Evolutionary conservation across 768 basidiomycete species (phyloP).

Genomic region (Lactarius hatsudake): DNA sequence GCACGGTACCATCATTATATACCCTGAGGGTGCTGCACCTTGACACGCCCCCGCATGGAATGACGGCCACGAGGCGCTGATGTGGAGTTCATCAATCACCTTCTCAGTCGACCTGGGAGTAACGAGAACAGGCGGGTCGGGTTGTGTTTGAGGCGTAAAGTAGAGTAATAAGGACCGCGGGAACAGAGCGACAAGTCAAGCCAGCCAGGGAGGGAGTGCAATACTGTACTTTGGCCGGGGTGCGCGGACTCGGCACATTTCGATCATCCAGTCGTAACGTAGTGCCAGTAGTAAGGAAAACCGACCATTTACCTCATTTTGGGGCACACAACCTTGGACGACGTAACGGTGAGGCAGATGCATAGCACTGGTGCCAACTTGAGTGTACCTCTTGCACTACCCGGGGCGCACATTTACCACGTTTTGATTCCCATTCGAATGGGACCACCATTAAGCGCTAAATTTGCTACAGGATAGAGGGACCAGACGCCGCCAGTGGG

Average conservation of each 20-base stretch:
- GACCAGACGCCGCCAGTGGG: too few relatives aligned
- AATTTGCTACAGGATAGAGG: neutral
- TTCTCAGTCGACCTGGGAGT: neutral
- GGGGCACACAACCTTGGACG: neutral
- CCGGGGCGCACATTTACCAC: neutral
- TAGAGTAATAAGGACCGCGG: neutral
- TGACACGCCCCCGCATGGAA: constrained; percentile 9
- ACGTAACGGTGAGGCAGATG: neutral
- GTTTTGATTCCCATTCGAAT: neutral
- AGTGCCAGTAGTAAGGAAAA: neutral
- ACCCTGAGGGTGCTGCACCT: constrained; percentile 12
- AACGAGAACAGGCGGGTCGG: neutral
- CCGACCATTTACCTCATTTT: constrained; percentile 13
- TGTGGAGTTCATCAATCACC: neutral
- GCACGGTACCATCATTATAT: constrained; percentile 14
- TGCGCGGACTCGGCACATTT: neutral
- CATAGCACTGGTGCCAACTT: neutral
- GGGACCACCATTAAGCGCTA: neutral
- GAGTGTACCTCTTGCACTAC: neutral
- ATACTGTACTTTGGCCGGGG: neutral
- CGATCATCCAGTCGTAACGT: constrained; percentile 1
- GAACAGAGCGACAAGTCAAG: neutral
- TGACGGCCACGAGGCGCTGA: constrained; percentile 20
- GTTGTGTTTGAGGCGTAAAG: neutral
- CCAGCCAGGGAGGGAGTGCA: neutral